These are phyloP conservation scores for Biscogniauxia sp. DNA, from an alignment of 2,329 filamentous ascomycete genomes.

Conservation along the genomic window DNA sequence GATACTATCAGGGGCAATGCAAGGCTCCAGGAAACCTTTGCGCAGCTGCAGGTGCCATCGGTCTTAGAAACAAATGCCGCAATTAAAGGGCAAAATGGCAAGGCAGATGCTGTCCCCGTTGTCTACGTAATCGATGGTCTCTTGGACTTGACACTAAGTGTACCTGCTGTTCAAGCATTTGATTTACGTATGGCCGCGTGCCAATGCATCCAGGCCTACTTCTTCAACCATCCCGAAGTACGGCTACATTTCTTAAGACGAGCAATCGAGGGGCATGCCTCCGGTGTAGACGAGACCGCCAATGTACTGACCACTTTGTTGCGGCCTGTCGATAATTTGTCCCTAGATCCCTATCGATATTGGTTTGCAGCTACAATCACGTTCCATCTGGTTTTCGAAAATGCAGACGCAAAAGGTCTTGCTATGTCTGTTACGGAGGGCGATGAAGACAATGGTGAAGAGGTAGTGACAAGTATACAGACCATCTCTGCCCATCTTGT, in stretches of 20 bases:
- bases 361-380: slow-evolving; percentile 90
- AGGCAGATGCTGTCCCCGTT: slow-evolving; percentile 51
- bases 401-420: slow-evolving; percentile 72
- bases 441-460: slow-evolving; percentile 83
- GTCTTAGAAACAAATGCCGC: slow-evolving; percentile 43
- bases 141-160: slow-evolving; percentile 74
- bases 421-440: slow-evolving; percentile 85
- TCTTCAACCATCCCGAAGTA: slow-evolving; percentile 77
- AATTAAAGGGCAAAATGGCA: slow-evolving; percentile 39
- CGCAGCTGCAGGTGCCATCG: slow-evolving; percentile 74
- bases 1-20: slow-evolving; percentile 84
- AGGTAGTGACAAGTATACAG: slow-evolving; percentile 93
- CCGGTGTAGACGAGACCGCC: slow-evolving; percentile 75
- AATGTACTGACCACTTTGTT: slow-evolving; percentile 87
- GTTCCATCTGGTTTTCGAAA: slow-evolving; percentile 81
- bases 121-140: slow-evolving; percentile 94
- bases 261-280: slow-evolving; percentile 82
- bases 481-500: slow-evolving; percentile 84
- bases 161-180: slow-evolving; percentile 65
- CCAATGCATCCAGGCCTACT: slow-evolving; percentile 91
- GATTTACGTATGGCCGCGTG: slow-evolving; percentile 82
- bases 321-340: slow-evolving; percentile 58
- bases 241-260: slow-evolving; percentile 80
- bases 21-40: slow-evolving; percentile 82
- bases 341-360: slow-evolving; percentile 76